Evolutionary conservation across 1,284 basidiomycete species (phyloP).

Genomic region (Puccinia brachypodii): DNA sequence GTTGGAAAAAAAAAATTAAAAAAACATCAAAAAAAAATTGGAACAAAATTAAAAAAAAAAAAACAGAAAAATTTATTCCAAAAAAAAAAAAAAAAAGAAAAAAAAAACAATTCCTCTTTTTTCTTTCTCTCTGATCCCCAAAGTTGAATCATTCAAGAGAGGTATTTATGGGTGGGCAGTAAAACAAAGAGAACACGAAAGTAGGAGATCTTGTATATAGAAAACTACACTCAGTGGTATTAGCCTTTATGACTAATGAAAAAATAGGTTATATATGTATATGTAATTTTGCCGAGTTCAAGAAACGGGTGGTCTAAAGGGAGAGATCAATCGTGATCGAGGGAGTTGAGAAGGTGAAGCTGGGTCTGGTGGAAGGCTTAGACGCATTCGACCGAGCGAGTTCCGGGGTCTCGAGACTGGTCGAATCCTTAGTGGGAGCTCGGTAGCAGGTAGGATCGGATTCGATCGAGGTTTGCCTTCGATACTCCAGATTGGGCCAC

Average conservation of each 20-base stretch:
- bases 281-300: background rate
- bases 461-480: slow-evolving; percentile 27
- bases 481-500: slow-evolving; percentile 43
- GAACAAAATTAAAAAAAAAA: no score
- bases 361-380: slow-evolving; percentile 38
- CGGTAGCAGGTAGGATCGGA: slow-evolving; percentile 2
- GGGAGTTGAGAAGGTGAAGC: slow-evolving; percentile 24
- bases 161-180: no score
- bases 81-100: no score
- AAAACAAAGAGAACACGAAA: background rate
- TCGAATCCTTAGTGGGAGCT: slow-evolving; percentile 19
- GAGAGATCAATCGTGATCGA: slow-evolving; percentile 21
- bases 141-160: no score
- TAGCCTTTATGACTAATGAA: background rate
- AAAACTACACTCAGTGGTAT: background rate
- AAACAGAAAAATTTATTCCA: no score
- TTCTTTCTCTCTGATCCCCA: background rate
- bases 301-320: background rate
- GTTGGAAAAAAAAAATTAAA: no score
- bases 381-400: slow-evolving; percentile 43
- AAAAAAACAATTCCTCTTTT: background rate
- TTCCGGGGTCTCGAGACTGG: slow-evolving; percentile 29
- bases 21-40: no score
- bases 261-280: background rate
- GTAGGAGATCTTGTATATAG: background rate